Evolutionary conservation across 805 yeast species (phyloP).

Genomic region (Schwanniomyces yamadae): DNA sequence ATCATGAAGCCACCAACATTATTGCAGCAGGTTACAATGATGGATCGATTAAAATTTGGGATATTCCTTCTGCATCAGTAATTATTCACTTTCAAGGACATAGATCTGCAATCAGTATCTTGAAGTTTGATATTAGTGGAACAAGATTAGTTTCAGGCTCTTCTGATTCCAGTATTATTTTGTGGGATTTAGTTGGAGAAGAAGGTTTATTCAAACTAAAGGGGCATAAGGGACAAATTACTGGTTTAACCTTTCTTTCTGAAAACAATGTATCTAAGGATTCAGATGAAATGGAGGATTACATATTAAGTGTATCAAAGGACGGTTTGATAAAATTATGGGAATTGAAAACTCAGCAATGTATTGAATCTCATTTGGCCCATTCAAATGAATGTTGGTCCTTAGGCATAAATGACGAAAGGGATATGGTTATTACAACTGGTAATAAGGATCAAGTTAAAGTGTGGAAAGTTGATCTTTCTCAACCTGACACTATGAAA

Average conservation of each 20-base stretch:
- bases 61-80: constrained; percentile 73
- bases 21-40: constrained; percentile 89
- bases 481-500: constrained; percentile 50
- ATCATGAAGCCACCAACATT: constrained; percentile 61
- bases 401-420: constrained; percentile 48
- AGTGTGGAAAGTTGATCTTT: constrained; percentile 73
- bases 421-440: constrained; percentile 57
- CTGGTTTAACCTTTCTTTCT: constrained; percentile 61
- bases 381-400: constrained; percentile 95
- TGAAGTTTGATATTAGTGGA: constrained; percentile 76
- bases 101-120: constrained; percentile 66
- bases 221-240: constrained; percentile 87
- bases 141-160: constrained; percentile 87
- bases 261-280: constrained; percentile 21
- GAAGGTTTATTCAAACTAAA: constrained; percentile 81
- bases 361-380: constrained; percentile 92
- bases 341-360: constrained; percentile 87
- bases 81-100: constrained; percentile 90
- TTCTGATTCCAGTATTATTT: constrained; percentile 74
- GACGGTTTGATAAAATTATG: constrained; percentile 92
- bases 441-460: constrained; percentile 82
- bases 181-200: constrained; percentile 96
- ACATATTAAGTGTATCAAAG: constrained; percentile 73
- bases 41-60: constrained; percentile 92
- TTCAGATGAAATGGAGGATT: constrained; percentile 61